Evolutionary conservation across 495 filamentous ascomycete genomes (phyloP), one percentile per base, ranked within the genome.

Genomic region (Lasiosphaeria ovina): DNA sequence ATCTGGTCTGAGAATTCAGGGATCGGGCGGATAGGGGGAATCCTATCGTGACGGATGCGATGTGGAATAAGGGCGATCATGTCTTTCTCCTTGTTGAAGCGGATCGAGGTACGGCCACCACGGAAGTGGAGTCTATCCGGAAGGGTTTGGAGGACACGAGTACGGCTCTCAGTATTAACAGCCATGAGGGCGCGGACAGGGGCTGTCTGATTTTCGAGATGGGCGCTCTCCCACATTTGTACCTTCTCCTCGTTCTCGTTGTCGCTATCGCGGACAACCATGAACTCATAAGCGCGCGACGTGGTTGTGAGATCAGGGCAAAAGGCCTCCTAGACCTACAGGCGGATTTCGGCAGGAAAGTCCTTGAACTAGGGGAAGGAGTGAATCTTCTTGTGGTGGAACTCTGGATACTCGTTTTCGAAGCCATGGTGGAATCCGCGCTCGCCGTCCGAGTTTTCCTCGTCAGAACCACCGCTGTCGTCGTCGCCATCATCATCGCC

Each of bases 311-410:
- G 59, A 31, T 75, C 67, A 0, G 72, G 71, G 51, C 74, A 74
- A 44, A 76, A 74, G 9, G 63, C 56, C 34, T 76, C 68, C 78
- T 77, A 81, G 52, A 81, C 64, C 36, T 52, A 67, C 9, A 58
- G 32, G 45, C 74, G 75, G 8, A 81, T 65, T 57, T 81, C 78
- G 2, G 67, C 53, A 0, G 77, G 77, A 3, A 81, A 59, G 24
- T 59, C 60, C 17, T 12, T 60, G 56, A 79, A 79, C 35, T 76
- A 73, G 0, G 72, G 74, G 57, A 79, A 78, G n/a, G 55, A 58
- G 3, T 63, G n/a, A 0, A 51, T 55, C 33, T 75, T 63, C n/a
- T 33, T 54, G n/a, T 58, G 61, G 17, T 59, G 38, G 38, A n/a
- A 14, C 44, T 4, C 44, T 14, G 17, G n/a, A 10, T 12, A 5